Conservation (phyloP, 768 basidiomycete genomes). For the Kwoniella sp. region DNA sequence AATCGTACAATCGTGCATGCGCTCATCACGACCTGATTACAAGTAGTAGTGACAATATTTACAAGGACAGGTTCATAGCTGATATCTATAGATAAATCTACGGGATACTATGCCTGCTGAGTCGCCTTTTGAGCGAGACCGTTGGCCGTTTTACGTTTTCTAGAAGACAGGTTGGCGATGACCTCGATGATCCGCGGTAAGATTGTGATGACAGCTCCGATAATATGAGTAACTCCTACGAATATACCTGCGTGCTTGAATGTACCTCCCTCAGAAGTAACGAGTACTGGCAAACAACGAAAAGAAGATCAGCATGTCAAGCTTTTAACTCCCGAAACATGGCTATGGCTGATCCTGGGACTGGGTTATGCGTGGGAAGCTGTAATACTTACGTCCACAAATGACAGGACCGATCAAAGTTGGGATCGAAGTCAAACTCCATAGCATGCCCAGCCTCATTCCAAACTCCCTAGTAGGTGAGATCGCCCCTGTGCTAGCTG, state of each 20-base stretch:
- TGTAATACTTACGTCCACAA: constrained; percentile 37
- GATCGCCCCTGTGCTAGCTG: constrained; percentile 43
- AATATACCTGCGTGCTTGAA: constrained; percentile 42
- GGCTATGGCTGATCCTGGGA: too few relatives aligned
- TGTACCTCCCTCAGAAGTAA: constrained; percentile 10
- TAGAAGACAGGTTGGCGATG: background rate
- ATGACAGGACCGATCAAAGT: constrained; percentile 47
- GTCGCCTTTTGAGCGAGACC: too few relatives aligned
- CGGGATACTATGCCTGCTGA: too few relatives aligned
- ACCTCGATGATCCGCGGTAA: constrained; percentile 19
- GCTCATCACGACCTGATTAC: too few relatives aligned
- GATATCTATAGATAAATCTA: too few relatives aligned
- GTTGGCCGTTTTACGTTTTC: too few relatives aligned
- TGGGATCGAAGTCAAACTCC: constrained; percentile 38
- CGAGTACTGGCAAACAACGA: background rate
- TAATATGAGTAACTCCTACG: constrained; percentile 35
- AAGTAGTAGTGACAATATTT: too few relatives aligned
- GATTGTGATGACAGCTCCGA: constrained; percentile 32
- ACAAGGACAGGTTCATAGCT: too few relatives aligned
- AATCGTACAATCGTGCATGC: too few relatives aligned
- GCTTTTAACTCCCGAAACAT: too few relatives aligned
- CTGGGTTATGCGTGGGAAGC: too few relatives aligned
- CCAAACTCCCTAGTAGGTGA: constrained; percentile 51
- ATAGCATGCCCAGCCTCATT: constrained; percentile 52
- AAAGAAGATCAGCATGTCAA: background rate